Base-by-base conservation (phyloP, 352 stramenopile genomes). In the Pythium brassicae region DNA sequence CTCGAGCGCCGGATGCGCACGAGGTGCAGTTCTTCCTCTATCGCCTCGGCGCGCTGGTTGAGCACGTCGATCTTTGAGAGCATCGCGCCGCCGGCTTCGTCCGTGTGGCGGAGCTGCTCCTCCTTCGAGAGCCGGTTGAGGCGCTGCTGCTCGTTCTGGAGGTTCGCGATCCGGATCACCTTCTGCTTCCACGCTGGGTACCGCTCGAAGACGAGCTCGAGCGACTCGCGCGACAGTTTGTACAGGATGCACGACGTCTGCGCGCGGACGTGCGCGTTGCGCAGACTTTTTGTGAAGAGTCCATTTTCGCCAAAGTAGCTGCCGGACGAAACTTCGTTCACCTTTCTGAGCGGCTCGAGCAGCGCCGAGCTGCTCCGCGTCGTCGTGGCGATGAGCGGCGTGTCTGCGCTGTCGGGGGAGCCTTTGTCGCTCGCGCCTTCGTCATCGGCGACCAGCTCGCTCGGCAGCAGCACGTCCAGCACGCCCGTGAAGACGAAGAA, bases 401-500 rank as follows among this genome's bases (percentile, higher is more conserved):
- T n/a, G n/a, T n/a, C n/a, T n/a, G n/a, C n/a, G n/a, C n/a, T n/a
- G n/a, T n/a, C n/a, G n/a, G n/a, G n/a, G n/a, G 12, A 26, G n/a
- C 19, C 34, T 3, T 25, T 39, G 0, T 55, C 57, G 37, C 29
- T 5, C 22, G 17, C 35, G 48, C 27, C 46, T 23, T 23, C 22
- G 5, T 40, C n/a, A n/a, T n/a, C n/a, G n/a, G n/a, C n/a, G n/a
- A n/a, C n/a, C n/a, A n/a, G n/a, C n/a, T n/a, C 1, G 8, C 47
- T 32, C 3, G 66, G 71, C 2, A 83, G 26, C 19, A 74, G 57
- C 15, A 83, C 63, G 10, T 66, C 62, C 0, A 86, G 61, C 6
- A 78, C 58, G 0, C 75, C 75, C 3, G 74, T 73, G 39, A 82
- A 86, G 1, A 86, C 66, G 46, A 86, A 83, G 34, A 62, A 86